Percentiles rank a stretch among this genome's conserved stretches.
These are phyloP conservation scores for Cantharellus cinnabarinus DNA, from an alignment of 768 basidiomycete species.

Conservation along the genomic window DNA sequence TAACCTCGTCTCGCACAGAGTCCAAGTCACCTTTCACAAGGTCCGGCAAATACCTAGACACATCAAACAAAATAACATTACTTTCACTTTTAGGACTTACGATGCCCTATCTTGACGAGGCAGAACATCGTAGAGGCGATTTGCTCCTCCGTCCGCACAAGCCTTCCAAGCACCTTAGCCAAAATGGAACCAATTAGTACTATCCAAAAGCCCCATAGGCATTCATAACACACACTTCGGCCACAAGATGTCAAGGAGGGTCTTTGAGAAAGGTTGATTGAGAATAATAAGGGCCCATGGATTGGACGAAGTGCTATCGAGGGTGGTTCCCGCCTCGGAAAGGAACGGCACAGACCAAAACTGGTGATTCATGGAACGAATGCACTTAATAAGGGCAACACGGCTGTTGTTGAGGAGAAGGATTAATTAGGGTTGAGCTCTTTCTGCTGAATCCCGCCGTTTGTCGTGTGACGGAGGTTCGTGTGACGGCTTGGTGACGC, in stretches of 20 bases:
- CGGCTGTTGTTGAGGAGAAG: too few species aligned
- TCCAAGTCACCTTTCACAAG: slow-evolving; percentile 90
- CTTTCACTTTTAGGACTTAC: not conserved
- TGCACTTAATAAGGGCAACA: too few species aligned
- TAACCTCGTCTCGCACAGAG: slow-evolving; percentile 60
- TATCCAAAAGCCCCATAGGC: slow-evolving; percentile 4
- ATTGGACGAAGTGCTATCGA: not conserved
- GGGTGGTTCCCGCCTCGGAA: not conserved
- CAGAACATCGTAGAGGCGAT: slow-evolving; percentile 48
- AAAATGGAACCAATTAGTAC: slow-evolving; percentile 20
- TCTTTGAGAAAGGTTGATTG: slow-evolving; percentile 63
- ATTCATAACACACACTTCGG: slow-evolving; percentile 13
- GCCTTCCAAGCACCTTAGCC: slow-evolving; percentile 23
- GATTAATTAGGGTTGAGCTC: too few species aligned
- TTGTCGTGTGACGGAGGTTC: too few species aligned
- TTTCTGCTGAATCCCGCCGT: too few species aligned
- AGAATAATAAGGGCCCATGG: slow-evolving; percentile 54
- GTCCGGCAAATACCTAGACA: slow-evolving; percentile 49
- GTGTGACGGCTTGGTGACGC: too few species aligned
- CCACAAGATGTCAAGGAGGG: slow-evolving; percentile 44
- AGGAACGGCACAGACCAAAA: not conserved
- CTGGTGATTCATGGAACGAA: not conserved
- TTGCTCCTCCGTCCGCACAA: slow-evolving; percentile 82
- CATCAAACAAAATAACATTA: too few species aligned
- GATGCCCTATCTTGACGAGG: not conserved